Conservation (phyloP, 2,329 filamentous ascomycete genomes). For the Aureobasidium sp. region DNA sequence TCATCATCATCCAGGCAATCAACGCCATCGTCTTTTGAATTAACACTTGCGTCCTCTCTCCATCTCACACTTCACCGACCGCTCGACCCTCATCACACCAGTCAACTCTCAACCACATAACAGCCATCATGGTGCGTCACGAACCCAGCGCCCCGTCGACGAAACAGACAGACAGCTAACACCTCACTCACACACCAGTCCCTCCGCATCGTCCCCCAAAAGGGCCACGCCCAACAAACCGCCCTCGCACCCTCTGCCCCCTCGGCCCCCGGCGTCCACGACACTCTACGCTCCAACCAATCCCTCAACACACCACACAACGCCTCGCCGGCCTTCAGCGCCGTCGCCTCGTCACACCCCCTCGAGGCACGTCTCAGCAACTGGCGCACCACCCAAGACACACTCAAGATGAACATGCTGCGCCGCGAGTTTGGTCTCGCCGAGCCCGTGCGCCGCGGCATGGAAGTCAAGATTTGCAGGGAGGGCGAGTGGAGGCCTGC, state of each 20-base stretch:
- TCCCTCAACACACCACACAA: constrained; percentile 46
- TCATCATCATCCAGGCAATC: constrained; percentile 7
- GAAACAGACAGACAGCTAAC: constrained; percentile 1
- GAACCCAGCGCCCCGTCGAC: neutral
- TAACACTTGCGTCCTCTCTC: neutral
- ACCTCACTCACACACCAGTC: constrained; percentile 20
- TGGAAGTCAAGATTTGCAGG: constrained; percentile 87
- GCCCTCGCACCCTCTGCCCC: constrained; percentile 62
- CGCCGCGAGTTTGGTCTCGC: constrained; percentile 84
- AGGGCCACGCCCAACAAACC: constrained; percentile 56
- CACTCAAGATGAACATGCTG: constrained; percentile 79
- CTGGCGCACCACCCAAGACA: constrained; percentile 86
- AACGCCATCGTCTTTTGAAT: neutral
- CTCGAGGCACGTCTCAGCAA: constrained; percentile 82
- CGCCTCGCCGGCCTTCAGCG: constrained; percentile 20
- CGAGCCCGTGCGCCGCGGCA: constrained; percentile 83
- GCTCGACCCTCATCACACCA: neutral
- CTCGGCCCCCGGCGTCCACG: constrained; percentile 87
- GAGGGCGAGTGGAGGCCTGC: constrained; percentile 74
- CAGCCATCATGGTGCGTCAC: constrained; percentile 15
- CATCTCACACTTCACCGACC: neutral
- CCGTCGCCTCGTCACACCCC: constrained; percentile 68
- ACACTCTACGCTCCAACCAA: constrained; percentile 81
- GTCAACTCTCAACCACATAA: neutral
- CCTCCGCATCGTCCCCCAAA: constrained; percentile 77